These are phyloP conservation scores for Schizophyllum amplum DNA, from an alignment of 1,284 basidiomycete species.

Conservation along the genomic window DNA sequence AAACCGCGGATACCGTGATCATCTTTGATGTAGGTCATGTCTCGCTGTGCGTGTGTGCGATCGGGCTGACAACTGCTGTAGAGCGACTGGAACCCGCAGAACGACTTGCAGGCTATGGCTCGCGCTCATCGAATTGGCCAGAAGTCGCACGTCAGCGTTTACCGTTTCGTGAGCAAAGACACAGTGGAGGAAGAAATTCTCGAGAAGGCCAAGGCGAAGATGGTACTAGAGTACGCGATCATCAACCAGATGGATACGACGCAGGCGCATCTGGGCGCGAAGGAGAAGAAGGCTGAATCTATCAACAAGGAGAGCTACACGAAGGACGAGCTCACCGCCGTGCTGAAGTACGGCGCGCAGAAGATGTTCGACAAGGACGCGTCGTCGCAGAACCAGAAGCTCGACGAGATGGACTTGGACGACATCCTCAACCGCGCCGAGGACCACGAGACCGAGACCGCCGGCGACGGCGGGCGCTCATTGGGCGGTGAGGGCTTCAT, in stretches of 20 bases:
- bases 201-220: conserved; percentile 97
- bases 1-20: conserved; percentile 97
- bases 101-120: conserved; percentile 98
- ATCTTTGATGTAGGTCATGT: conserved; percentile 84
- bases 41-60: conserved; percentile 6
- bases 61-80: conserved; percentile 25
- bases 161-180: conserved; percentile 97
- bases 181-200: conserved; percentile 99
- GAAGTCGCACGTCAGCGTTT: conserved; percentile 97
- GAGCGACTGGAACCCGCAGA: conserved; percentile 97
- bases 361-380: conserved; percentile 99
- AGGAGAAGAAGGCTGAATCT: conserved; percentile 59
- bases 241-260: conserved; percentile 99
- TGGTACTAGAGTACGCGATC: conserved; percentile 97
- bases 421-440: conserved; percentile 97
- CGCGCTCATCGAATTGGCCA: conserved; percentile 95
- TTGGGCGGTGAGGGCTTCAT: conserved; percentile 97
- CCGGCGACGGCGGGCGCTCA: conserved; percentile 75
- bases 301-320: conserved; percentile 82
- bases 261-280: conserved; percentile 89
- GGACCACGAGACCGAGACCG: conserved; percentile 90
- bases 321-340: conserved; percentile 97
- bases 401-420: conserved; percentile 99
- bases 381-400: conserved; percentile 86
- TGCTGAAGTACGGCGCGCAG: conserved; percentile 97